Evolutionary conservation across 2,329 filamentous ascomycete genomes (phyloP), one percentile per base, ranked within the genome.

Genomic region (Alternaria sp.): DNA sequence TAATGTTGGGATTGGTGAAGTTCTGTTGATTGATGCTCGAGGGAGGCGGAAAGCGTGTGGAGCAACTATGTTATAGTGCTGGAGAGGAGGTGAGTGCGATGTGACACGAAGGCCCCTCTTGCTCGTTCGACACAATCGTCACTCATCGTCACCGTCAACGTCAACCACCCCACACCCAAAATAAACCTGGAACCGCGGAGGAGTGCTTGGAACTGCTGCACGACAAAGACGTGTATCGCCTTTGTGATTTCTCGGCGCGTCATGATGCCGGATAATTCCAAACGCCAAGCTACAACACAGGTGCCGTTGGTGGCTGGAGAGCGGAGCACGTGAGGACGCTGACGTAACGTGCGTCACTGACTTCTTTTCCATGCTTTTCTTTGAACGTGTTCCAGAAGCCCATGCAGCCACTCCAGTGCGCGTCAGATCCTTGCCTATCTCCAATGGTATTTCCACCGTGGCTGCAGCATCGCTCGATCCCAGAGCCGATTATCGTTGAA

Each of bases 261-360:
- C 31, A 48, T 48, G 21, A 11, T 24, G 36, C 36, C 24, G 21
- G 8, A 24, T 36, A 3, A 8, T 34, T 48, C 3, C 14, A 23
- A 24, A 24, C 21, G 4, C 23, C 13, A 48, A 48, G 44, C 44
- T 31, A 48, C 44, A 24, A 17, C 11, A 1, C 21, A 34, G 29
- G 31, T n/a, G 13, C 36, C 21, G 36, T 48, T 48, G 26, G 48
- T 50, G 48, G 33, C 33, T 36, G n/a, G 4, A 11, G 5, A 29
- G 4, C 23, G 23, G 1, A 8, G 23, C 56, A 59, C 56, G 56
- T 61, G 51, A 56, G 21, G 51, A 23, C 48, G 48, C 51, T 46
- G 53, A 33, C 2, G 44, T 7, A 4, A 5, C 13, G 23, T 24
- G 48, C 59, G 56, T 59, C 59, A 61, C 37, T 14, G 6, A 36